phyloP scores from a whole-genome alignment of 495 filamentous ascomycete genomes.

The Neurospora sublineolata region DNA sequence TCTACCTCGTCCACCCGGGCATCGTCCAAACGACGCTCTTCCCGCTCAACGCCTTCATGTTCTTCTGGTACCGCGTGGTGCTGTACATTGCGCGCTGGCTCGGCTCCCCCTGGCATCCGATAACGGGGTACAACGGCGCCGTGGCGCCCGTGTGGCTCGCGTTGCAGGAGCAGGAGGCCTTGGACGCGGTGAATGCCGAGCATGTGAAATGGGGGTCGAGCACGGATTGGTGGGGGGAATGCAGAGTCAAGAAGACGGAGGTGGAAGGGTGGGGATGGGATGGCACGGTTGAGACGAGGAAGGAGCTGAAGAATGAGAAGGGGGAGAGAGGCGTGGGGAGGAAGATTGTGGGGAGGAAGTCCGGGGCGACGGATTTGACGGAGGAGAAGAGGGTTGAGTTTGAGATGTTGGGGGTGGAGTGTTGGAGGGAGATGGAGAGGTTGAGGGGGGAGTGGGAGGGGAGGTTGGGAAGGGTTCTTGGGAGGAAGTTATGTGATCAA shows the following conservation, averaged over 20 bases:
- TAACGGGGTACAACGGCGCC: conserved; percentile 66
- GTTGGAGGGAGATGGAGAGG: conserved; percentile 78
- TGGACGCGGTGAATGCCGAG: conserved; percentile 48
- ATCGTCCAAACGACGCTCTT: conserved; percentile 73
- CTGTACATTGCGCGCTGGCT: conserved; percentile 67
- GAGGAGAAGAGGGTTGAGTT: conserved; percentile 56
- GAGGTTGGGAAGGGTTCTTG: conserved; percentile 20
- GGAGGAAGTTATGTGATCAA: neutral
- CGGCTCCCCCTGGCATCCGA: conserved; percentile 78
- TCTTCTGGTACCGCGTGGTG: conserved; percentile 41
- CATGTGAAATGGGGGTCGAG: conserved; percentile 77
- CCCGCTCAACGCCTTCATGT: conserved; percentile 52
- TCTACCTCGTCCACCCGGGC: conserved; percentile 78
- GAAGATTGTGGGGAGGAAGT: conserved; percentile 41
- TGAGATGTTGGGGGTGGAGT: conserved; percentile 57
- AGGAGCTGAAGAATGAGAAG: conserved; percentile 33
- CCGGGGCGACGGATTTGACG: conserved; percentile 46
- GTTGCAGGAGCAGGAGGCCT: conserved; percentile 49
- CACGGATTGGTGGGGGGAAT: conserved; percentile 44
- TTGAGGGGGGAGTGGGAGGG: conserved; percentile 69
- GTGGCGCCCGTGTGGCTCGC: conserved; percentile 67
- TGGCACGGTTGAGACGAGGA: conserved; percentile 47
- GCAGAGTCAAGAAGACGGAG: conserved; percentile 57
- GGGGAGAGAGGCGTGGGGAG: conserved; percentile 9
- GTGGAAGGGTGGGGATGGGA: conserved; percentile 78